Percentiles rank a stretch among this genome's conserved stretches.
These are phyloP conservation scores for Phytopythium aichiense DNA, from an alignment of 352 stramenopile genomes.

Conservation along the genomic window DNA sequence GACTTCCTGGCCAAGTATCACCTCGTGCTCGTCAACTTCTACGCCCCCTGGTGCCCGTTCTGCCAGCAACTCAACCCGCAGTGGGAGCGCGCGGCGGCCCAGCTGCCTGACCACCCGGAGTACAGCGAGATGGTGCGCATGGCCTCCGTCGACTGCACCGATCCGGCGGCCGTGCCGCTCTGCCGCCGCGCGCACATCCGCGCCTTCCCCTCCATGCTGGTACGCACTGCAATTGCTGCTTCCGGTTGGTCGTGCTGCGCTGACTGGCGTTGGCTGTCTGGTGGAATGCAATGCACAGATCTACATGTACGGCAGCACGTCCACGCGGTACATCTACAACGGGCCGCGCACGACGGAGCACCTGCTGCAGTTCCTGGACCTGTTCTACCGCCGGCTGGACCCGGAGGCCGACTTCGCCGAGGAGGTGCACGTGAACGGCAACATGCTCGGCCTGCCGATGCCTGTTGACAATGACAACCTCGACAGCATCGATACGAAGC, in stretches of 20 bases:
- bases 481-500: constrained; percentile 43
- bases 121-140: constrained; percentile 77
- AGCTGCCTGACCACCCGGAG: constrained; percentile 70
- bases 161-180: constrained; percentile 52
- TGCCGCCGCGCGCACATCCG: constrained; percentile 71
- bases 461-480: constrained; percentile 58
- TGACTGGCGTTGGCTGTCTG: neutral
- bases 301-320: constrained; percentile 81
- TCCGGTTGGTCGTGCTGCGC: too few species aligned
- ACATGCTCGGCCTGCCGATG: constrained; percentile 41
- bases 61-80: constrained; percentile 71
- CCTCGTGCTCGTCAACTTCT: constrained; percentile 83
- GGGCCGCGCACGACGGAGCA: constrained; percentile 68
- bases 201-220: constrained; percentile 80
- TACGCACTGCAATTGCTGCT: neutral
- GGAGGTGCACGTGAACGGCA: constrained; percentile 60
- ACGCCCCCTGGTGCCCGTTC: constrained; percentile 79
- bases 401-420: constrained; percentile 78
- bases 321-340: constrained; percentile 81
- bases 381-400: constrained; percentile 79
- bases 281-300: constrained; percentile 26
- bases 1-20: constrained; percentile 84
- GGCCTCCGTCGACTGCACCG: constrained; percentile 77
- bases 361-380: constrained; percentile 74
- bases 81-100: constrained; percentile 68